Base-by-base conservation (phyloP, 2,329 filamentous ascomycete species). In the Alternaria tenuissima region DNA sequence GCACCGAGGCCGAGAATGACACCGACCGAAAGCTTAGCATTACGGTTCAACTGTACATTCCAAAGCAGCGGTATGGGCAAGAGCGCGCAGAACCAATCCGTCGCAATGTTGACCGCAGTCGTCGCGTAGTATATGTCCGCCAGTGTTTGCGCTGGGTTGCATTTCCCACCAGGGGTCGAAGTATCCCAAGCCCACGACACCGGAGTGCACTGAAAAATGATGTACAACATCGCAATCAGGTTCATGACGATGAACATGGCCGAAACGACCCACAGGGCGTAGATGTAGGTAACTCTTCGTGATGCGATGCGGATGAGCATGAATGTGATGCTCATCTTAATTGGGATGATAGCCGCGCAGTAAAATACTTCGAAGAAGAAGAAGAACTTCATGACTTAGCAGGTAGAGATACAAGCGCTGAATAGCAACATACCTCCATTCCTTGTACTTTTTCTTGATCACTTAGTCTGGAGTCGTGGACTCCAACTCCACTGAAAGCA, bases 291-390 rank as follows among this genome's bases (percentile, higher is more conserved):
- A 5, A 28, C 44, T 39, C 46, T 59, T 16, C 52, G 44, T 4
- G 57, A 59, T 12, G 57, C 57, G 24, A 59, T 56, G 8, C 57
- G 57, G 14, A 59, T 59, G 38, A 56, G 57, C 57, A 59, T 59
- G 39, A 59, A 59, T 5, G 57, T 56, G 11, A 56, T 59, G n/a
- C 57, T 59, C n/a, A 59, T 47, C n/a, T 59, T 59, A 24, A 59
- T 56, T 7, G 57, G 57, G 16, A 59, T 59, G 28, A 59, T 59
- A 6, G 57, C 57, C 3, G 57, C 46, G 26, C 57, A 59, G 24
- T 59, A 59, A 20, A 56, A 59, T 8, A 56, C 52, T 28, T 59
- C 57, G 18, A 59, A 59, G 32, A 56, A 59, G 24, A 59, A 59
- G 16, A 59, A 59, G 26, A 51, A 59, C 52, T 59, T 30, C 14